Conservation (phyloP, 75 land plant species). For the Sequoia sempervirens region DNA sequence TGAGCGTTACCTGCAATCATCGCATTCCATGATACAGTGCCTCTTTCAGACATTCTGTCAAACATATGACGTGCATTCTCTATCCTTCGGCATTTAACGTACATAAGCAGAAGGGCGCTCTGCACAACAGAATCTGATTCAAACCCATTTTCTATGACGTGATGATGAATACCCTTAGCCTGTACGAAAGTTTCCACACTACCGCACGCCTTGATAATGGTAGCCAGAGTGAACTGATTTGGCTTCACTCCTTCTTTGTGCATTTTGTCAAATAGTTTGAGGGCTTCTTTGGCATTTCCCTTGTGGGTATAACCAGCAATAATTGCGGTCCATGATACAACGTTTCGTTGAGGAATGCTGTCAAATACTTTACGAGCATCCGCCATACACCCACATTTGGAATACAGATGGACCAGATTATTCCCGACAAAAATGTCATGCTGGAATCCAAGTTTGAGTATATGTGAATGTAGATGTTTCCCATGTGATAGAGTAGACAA, state of each 20-base stretch:
- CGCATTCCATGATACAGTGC: conserved; percentile 20
- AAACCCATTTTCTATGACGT: neutral
- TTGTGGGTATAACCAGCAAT: conserved; percentile 9
- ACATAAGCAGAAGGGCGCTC: conserved; percentile 17
- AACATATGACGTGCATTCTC: conserved; percentile 14
- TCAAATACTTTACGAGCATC: conserved; percentile 13
- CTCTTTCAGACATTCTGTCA: conserved; percentile 5
- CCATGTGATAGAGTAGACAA: neutral
- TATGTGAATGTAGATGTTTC: neutral
- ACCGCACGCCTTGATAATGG: conserved; percentile 12
- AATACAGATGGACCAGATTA: conserved; percentile 9
- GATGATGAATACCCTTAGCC: conserved; percentile 7
- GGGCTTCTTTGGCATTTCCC: conserved; percentile 1
- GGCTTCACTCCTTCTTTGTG: conserved; percentile 1
- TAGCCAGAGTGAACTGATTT: neutral
- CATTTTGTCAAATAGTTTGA: conserved; percentile 14
- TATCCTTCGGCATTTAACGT: conserved; percentile 16
- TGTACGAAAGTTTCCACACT: conserved; percentile 6
- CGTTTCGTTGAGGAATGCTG: neutral
- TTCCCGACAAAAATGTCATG: conserved; percentile 8
- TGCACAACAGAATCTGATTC: neutral
- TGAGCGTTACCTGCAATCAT: conserved; percentile 19
- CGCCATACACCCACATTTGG: conserved; percentile 16
- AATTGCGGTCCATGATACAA: conserved; percentile 16
- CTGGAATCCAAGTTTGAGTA: neutral